phyloP scores from a whole-genome alignment of 164 flowering plant genomes.

The Tetracentron sinense region DNA sequence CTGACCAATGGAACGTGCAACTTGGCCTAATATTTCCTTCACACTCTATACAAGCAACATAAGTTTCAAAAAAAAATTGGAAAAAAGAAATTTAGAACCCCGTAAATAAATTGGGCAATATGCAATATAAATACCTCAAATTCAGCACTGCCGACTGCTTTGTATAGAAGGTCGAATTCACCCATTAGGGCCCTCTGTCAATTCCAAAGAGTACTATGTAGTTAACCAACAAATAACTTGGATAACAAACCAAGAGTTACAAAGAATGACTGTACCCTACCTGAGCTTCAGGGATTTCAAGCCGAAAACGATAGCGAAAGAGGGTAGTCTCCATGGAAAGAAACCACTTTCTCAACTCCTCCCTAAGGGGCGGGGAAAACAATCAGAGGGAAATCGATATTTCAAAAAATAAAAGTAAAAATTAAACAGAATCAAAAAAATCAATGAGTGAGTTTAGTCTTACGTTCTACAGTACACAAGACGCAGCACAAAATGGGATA shows the following conservation, averaged over 20 bases:
- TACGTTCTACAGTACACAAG: slow-evolving; percentile 94
- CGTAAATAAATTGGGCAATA: neutral
- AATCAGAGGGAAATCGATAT: neutral
- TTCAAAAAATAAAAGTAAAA: neutral
- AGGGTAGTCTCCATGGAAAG: slow-evolving; percentile 77
- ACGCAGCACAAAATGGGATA: slow-evolving; percentile 84
- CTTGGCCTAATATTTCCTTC: slow-evolving; percentile 69
- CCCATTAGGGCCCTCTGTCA: slow-evolving; percentile 55
- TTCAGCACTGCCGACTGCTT: slow-evolving; percentile 56
- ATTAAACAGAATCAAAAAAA: neutral
- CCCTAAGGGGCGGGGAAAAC: slow-evolving; percentile 32
- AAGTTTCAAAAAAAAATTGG: too few relatives aligned
- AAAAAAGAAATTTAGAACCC: neutral
- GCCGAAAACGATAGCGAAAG: slow-evolving; percentile 66
- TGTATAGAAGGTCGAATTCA: slow-evolving; percentile 66
- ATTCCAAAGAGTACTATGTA: neutral
- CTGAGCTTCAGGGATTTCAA: slow-evolving; percentile 50
- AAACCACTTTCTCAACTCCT: slow-evolving; percentile 91
- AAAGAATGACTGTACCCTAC: slow-evolving; percentile 28
- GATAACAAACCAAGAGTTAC: neutral
- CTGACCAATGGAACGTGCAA: slow-evolving; percentile 61
- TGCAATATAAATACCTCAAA: slow-evolving; percentile 51
- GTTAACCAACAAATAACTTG: neutral
- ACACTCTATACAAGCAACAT: slow-evolving; percentile 40
- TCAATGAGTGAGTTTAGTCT: slow-evolving; percentile 16